These are phyloP conservation scores for Candida sphagnicola DNA, from an alignment of 805 yeast species.

Conservation along the genomic window DNA sequence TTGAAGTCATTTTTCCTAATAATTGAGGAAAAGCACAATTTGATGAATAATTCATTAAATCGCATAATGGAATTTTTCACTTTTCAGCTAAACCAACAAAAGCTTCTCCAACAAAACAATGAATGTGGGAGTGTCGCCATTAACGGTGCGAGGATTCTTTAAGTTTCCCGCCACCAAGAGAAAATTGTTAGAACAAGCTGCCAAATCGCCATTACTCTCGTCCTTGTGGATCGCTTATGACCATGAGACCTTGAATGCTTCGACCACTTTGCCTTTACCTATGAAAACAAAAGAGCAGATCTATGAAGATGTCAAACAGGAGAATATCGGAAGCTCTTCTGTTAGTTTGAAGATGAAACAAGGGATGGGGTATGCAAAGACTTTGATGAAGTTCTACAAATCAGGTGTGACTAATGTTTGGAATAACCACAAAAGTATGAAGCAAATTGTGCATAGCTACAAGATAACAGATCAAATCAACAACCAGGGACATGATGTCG, in stretches of 20 bases:
- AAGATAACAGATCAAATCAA: constrained; percentile 18
- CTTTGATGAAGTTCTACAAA: constrained; percentile 50
- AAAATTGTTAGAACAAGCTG: constrained; percentile 9
- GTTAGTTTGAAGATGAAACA: constrained; percentile 29
- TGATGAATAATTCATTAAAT: too few species aligned
- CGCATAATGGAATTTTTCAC: too few species aligned
- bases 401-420: constrained; percentile 56
- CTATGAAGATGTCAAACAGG: constrained; percentile 18
- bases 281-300: constrained; percentile 24
- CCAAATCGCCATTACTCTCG: constrained; percentile 12
- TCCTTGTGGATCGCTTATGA: constrained; percentile 12
- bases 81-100: too few species aligned
- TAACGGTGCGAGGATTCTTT: constrained; percentile 7
- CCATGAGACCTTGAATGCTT: constrained; percentile 20
- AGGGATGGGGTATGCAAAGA: constrained; percentile 41
- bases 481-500: constrained; percentile 20
- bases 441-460: constrained; percentile 14
- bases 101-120: too few species aligned
- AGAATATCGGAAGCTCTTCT: constrained; percentile 13
- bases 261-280: constrained; percentile 25
- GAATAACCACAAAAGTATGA: constrained; percentile 30
- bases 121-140: constrained; percentile 2
- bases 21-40: neutral
- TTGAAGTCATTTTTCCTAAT: neutral
- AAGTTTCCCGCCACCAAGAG: constrained; percentile 10